Evolutionary conservation across 1,284 basidiomycete species (phyloP).

Genomic region (Ganoderma sinense): DNA sequence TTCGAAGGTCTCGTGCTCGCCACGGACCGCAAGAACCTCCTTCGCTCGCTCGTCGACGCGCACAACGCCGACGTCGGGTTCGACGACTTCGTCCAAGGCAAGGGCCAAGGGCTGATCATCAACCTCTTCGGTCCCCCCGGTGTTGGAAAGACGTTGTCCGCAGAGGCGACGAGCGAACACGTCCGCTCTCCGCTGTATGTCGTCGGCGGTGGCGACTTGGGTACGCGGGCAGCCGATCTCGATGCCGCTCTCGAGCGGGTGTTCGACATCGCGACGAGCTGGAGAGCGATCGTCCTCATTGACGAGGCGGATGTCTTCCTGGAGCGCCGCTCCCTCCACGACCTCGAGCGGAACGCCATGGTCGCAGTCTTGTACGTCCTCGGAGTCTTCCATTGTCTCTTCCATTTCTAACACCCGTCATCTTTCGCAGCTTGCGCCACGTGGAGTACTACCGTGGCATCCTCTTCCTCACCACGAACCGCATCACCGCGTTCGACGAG

Average conservation of each 20-base stretch:
- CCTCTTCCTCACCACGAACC: slow-evolving; percentile 74
- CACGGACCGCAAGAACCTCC: slow-evolving; percentile 55
- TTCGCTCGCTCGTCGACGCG: slow-evolving; percentile 64
- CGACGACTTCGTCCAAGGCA: slow-evolving; percentile 69
- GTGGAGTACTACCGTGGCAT: slow-evolving; percentile 72
- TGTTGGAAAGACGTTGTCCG: slow-evolving; percentile 58
- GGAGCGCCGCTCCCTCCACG: slow-evolving; percentile 67
- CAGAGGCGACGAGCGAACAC: slow-evolving; percentile 69
- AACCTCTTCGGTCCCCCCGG: slow-evolving; percentile 70
- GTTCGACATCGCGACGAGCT: slow-evolving; percentile 59
- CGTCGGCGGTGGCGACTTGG: slow-evolving; percentile 64
- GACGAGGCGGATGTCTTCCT: slow-evolving; percentile 67
- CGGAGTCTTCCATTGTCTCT: neutral
- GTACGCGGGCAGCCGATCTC: slow-evolving; percentile 51
- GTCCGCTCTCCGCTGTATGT: slow-evolving; percentile 65
- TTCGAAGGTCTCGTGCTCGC: slow-evolving; percentile 66
- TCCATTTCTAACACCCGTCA: slow-evolving; percentile 33
- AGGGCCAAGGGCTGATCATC: slow-evolving; percentile 66
- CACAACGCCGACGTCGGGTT: slow-evolving; percentile 60
- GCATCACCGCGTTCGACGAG: slow-evolving; percentile 68
- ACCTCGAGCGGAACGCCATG: slow-evolving; percentile 69
- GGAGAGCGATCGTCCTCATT: slow-evolving; percentile 71
- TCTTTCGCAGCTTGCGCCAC: slow-evolving; percentile 49
- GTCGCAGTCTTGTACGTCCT: slow-evolving; percentile 60
- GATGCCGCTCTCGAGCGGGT: slow-evolving; percentile 33